Evolutionary conservation across 1,284 basidiomycete genomes (phyloP), one percentile per base, ranked within the genome.

Genomic region (Puccinia horiana): DNA sequence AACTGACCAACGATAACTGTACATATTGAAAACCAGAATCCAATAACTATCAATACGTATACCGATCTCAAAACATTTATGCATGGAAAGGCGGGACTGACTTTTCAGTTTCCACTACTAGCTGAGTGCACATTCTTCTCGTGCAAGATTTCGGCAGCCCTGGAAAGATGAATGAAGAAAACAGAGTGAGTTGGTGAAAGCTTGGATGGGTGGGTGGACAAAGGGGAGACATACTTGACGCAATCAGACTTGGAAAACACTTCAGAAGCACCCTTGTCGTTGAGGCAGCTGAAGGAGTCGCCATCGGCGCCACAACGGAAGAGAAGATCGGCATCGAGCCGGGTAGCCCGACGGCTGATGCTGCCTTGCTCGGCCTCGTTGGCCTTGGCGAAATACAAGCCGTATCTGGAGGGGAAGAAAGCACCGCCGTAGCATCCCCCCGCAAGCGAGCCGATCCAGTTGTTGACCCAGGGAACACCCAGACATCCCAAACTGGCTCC

Each of bases 101-200:
- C 65, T 35, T 67, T 67, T 37, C 40, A 67, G 40, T n/a, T 42
- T 67, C 65, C 65, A 67, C 65, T 67, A 2, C 20, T 12, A 67
- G 65, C 65, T n/a, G 65, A n/a, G 65, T 42, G 37, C 0, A 42
- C 65, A 9, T 67, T 67, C 9, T 67, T 37, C 40, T 42, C 23
- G 40, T 35, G 65, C 65, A 67, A 67, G 23, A n/a, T 67, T 18
- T 44, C 37, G 37, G 65, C 65, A 67, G 65, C 65, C 40, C 65
- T 67, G 40, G 18, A 37, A 12, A 4, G 52, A 54, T 0, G 4
- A 40, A 37, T 8, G 2, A 40, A 5, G 56, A 32, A 14, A 12
- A 58, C 6, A 58, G 12, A 2, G 12, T 58, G 26, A 58, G 56
- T n/a, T 16, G n/a, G n/a, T 6, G 32, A 63, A 11, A n/a, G 16